Conservation (phyloP, 352 stramenopile genomes). For the Elongisporangium prolatum region DNA sequence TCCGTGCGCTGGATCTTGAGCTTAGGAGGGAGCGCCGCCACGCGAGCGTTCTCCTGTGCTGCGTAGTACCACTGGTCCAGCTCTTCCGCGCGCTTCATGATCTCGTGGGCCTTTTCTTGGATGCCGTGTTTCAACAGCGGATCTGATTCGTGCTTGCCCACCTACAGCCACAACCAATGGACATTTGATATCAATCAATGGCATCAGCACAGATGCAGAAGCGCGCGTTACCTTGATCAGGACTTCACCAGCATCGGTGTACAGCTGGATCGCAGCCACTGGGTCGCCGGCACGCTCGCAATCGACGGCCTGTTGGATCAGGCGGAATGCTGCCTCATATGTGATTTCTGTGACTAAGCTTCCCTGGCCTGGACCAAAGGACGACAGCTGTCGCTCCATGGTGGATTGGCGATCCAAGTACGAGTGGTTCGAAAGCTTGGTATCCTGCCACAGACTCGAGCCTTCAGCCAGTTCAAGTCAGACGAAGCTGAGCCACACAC, state of each 20-base stretch:
- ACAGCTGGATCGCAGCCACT: slow-evolving; percentile 34
- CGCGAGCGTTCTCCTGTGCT: slow-evolving; percentile 30
- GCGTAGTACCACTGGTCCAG: slow-evolving; percentile 41
- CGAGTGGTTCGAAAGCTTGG: slow-evolving; percentile 10
- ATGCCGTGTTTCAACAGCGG: slow-evolving; percentile 37
- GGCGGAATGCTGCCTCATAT: slow-evolving; percentile 40
- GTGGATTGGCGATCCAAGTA: slow-evolving; percentile 11
- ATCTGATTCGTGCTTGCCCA: slow-evolving; percentile 27
- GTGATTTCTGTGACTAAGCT: slow-evolving; percentile 13
- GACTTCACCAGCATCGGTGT: slow-evolving; percentile 30
- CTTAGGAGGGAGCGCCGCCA: slow-evolving; percentile 25
- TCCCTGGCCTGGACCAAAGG: slow-evolving; percentile 1
- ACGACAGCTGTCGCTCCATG: slow-evolving; percentile 15
- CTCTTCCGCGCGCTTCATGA: slow-evolving; percentile 42
- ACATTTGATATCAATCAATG: too few species aligned
- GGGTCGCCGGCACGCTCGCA: slow-evolving; percentile 27
- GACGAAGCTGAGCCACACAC: background rate
- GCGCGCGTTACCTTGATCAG: slow-evolving; percentile 11
- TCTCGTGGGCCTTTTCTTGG: slow-evolving; percentile 34
- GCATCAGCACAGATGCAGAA: background rate
- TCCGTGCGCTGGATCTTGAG: slow-evolving; percentile 34
- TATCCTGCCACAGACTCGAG: slow-evolving; percentile 11
- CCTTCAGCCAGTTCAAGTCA: background rate
- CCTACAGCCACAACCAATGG: background rate
- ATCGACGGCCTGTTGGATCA: slow-evolving; percentile 42